Percentiles rank a stretch among this genome's conserved stretches.
phyloP scores from a whole-genome alignment of 768 basidiomycete species.

The Atractiella rhizophila region DNA sequence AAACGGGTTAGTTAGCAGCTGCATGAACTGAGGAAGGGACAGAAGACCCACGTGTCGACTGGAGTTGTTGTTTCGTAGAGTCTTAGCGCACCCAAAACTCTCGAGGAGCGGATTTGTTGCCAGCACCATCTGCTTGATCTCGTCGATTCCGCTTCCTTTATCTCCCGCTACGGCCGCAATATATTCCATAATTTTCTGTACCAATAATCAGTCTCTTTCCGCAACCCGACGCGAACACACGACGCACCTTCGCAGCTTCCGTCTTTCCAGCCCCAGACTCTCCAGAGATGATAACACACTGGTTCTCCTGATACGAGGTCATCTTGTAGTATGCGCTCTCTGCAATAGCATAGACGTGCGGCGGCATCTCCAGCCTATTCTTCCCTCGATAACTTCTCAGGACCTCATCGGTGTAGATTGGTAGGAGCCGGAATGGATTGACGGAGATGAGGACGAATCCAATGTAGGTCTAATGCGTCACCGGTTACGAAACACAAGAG shows the following conservation, averaged over 20 bases:
- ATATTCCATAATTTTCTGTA: constrained; percentile 98
- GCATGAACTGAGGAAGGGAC: background rate
- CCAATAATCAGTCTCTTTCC: too few species aligned
- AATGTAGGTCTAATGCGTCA: constrained; percentile 50
- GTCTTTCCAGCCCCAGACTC: constrained; percentile 99
- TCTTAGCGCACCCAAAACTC: constrained; percentile 97
- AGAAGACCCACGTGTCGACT: constrained; percentile 57
- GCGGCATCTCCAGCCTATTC: constrained; percentile 91
- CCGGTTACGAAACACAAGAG: background rate
- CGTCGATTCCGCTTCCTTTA: constrained; percentile 39
- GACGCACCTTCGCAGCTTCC: constrained; percentile 96
- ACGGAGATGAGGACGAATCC: constrained; percentile 97
- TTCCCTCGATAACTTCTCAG: constrained; percentile 72
- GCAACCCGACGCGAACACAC: too few species aligned
- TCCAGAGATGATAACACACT: constrained; percentile 97
- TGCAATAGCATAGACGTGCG: constrained; percentile 92
- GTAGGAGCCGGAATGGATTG: constrained; percentile 75
- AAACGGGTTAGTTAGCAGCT: constrained; percentile 1
- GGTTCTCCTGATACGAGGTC: constrained; percentile 97
- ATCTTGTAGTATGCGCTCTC: constrained; percentile 96
- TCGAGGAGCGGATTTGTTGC: constrained; percentile 93
- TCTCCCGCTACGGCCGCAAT: constrained; percentile 79
- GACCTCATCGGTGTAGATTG: constrained; percentile 83
- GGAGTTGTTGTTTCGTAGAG: constrained; percentile 92
- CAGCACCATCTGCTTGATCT: constrained; percentile 98